Base-by-base conservation (phyloP, 2,329 filamentous ascomycete genomes). In the Harringtonia aguacate region DNA sequence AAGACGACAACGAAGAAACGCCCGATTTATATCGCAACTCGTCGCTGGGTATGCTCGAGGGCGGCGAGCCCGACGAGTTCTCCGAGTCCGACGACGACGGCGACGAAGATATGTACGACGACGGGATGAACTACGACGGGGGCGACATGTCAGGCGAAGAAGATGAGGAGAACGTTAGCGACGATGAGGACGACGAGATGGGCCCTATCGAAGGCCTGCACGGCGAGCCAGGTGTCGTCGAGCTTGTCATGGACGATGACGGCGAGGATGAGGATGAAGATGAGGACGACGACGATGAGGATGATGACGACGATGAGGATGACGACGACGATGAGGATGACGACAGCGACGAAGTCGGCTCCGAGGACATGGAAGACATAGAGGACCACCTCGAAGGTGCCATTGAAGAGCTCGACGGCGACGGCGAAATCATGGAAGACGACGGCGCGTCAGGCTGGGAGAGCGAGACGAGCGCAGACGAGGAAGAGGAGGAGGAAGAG, bases 21-120 rank as follows among this genome's bases (percentile, higher is more conserved):
- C 92, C 94, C 27, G 92, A 98, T 64, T 73, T 98, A 18, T 97
- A 95, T 67, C 84, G 94, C 43, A 95, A 97, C 61, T 97, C 92
- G 2, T 87, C 94, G 2, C 70, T 98, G 20, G 90, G 92, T 40
- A 94, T 97, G 80, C 81, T 95, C 43, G 92, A 97, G 60, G 82
- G 85, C 51, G 78, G 81, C 40, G 78, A 84, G 46, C 83, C 88
- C 48, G 82, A 52, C 48, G 82, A 52, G 34, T 88, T 86, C 40
- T 87, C 85, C 29, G 84, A 86, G 40, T 87, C 85, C 29, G 84
- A 86, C 28, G 35, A 33, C 14, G 78, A 48, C 58, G 87, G 88
- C 38, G 84, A 89, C 45, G 86, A 90, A 53, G 87, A 92, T 54
- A 92, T 95, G 85, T 94, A 95, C 53, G 85, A 88, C 41, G 87